Conservation (phyloP, 169 alveolate species). For the Fabrea salina region DNA sequence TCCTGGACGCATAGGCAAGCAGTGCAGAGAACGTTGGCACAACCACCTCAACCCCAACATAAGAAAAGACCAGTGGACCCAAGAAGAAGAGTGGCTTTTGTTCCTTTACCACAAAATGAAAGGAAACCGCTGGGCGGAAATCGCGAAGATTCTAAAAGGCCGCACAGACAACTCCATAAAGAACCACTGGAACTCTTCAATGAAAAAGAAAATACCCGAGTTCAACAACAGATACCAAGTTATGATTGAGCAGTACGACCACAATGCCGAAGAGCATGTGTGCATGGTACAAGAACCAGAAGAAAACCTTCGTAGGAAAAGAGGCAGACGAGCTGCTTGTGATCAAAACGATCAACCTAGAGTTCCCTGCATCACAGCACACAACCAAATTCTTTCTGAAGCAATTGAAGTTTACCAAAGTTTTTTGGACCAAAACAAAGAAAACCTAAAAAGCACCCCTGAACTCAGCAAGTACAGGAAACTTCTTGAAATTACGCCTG, state of each 20-base stretch:
- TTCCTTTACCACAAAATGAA: conserved; percentile 40
- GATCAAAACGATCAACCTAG: neutral
- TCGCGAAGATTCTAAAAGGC: conserved; percentile 82
- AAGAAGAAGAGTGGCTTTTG: conserved; percentile 69
- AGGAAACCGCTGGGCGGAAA: conserved; percentile 86
- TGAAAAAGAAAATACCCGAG: conserved; percentile 62
- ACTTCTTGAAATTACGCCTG: neutral
- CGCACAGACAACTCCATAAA: conserved; percentile 86
- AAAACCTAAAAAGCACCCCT: neutral
- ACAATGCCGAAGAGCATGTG: neutral
- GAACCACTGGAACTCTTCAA: conserved; percentile 86
- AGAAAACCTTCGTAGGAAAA: neutral
- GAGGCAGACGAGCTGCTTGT: conserved; percentile 15
- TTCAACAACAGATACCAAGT: neutral
- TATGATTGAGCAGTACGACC: neutral
- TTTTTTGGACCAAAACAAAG: neutral
- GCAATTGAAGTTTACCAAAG: conserved; percentile 1
- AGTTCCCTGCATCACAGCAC: neutral
- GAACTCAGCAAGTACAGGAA: neutral
- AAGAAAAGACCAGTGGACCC: conserved; percentile 73
- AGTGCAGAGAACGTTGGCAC: conserved; percentile 81
- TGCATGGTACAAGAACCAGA: neutral
- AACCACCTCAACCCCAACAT: conserved; percentile 81
- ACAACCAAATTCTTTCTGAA: neutral
- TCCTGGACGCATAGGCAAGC: conserved; percentile 57